Base-by-base conservation (phyloP, 2,329 filamentous ascomycete genomes). In the Sporothrix phasma region DNA sequence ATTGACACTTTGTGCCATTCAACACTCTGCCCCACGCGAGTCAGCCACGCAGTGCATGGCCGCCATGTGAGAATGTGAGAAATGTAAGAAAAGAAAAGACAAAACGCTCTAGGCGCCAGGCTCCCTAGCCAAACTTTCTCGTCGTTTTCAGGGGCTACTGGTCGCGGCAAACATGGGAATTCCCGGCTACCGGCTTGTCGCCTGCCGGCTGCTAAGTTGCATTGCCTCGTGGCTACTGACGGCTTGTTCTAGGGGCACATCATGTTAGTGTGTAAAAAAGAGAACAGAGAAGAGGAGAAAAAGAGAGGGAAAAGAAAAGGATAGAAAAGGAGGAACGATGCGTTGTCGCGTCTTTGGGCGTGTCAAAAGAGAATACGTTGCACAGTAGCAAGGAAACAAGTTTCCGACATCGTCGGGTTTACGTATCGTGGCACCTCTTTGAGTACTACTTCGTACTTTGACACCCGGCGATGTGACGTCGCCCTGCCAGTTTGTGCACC, bases 41-140 rank as follows among this genome's bases (percentile, higher is more conserved):
- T 15, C 17, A 3, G 26, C 26, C 46, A 49, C 26, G 24, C 24
- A 51, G 26, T 24, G 31, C 51, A 54, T 56, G 51, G 51, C 31
- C 51, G 31, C 51, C 31, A 56, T 56, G 51, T 56, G 51, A 56
- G 47, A 31, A 34, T n/a, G n/a, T n/a, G n/a, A n/a, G n/a, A n/a
- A n/a, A n/a, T n/a, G n/a, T n/a, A n/a, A n/a, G n/a, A n/a, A n/a
- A n/a, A n/a, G n/a, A n/a, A n/a, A n/a, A n/a, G 37, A 41, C 5
- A 39, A 56, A 56, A 39, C 5, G 7, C n/a, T 24, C 31, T 56
- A 7, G 51, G 51, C 51, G 34, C 19, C 47, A 29, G 8, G 24
- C 10, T 10, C 15, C 5, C 15, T 13, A 3, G 26, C 15, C 47
- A n/a, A n/a, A n/a, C 26, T 31, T 26, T 53, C 3, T n/a, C n/a